Evolutionary conservation across 768 basidiomycete species (phyloP).

Genomic region (Kwoniella dejecticola): DNA sequence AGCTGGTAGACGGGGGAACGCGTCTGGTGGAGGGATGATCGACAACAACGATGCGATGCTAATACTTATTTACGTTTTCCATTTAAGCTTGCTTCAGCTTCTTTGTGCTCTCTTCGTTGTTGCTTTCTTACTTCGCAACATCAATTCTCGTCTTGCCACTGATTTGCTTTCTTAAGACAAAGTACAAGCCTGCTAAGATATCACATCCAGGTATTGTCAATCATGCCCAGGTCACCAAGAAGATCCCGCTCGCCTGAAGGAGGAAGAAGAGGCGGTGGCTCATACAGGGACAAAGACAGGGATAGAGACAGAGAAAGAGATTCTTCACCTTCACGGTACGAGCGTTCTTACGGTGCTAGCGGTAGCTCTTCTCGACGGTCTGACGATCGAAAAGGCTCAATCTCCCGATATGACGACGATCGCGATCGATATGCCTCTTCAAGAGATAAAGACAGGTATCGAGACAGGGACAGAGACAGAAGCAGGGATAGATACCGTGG

Average conservation of each 20-base stretch:
- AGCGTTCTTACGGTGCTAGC: conserved; percentile 25
- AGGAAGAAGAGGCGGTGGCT: conserved; percentile 3
- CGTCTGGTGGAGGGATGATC: neutral
- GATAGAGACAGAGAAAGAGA: conserved; percentile 13
- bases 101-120: neutral
- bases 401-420: conserved; percentile 31
- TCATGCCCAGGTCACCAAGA: conserved; percentile 34
- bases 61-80: no score
- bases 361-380: conserved; percentile 25
- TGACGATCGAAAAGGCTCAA: conserved; percentile 31
- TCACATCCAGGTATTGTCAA: no score
- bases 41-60: no score
- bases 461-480: conserved; percentile 31
- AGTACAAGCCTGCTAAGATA: no score
- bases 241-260: conserved; percentile 29
- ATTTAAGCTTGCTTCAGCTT: conserved; percentile 13
- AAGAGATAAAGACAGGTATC: conserved; percentile 26
- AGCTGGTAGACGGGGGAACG: neutral
- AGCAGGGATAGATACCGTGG: conserved; percentile 27
- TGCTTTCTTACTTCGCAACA: neutral
- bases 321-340: conserved; percentile 35
- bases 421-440: conserved; percentile 15
- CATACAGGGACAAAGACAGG: no score
- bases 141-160: conserved; percentile 2
- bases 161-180: neutral